A percentile compares a stretch with the other conserved stretches of the same genome.
Conservation (phyloP, 371 early-diverging fungal genomes). For the Mucor velutinosus region DNA sequence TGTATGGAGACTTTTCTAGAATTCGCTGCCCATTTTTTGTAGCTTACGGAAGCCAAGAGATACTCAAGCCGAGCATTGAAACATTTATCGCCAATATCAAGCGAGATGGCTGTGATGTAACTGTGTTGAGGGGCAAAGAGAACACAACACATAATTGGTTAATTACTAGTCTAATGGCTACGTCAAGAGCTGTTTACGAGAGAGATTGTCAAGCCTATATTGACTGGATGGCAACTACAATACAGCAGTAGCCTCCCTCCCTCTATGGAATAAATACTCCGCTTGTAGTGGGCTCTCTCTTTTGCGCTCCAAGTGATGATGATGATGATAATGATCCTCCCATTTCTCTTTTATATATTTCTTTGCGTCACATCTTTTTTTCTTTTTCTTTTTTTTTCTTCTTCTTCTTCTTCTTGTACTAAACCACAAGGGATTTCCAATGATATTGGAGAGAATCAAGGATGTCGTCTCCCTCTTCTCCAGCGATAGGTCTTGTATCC, state of each 20-base stretch:
- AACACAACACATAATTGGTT: conserved; percentile 10
- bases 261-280: background rate
- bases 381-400: background rate
- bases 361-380: background rate
- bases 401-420: background rate
- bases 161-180: conserved; percentile 4
- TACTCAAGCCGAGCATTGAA: conserved; percentile 14
- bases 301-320: background rate
- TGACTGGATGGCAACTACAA: conserved; percentile 6
- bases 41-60: conserved; percentile 16
- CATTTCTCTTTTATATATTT: background rate
- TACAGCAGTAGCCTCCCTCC: background rate
- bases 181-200: conserved; percentile 3
- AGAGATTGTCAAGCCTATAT: conserved; percentile 1
- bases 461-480: conserved; percentile 25
- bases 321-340: background rate
- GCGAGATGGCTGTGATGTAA: background rate
- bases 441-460: conserved; percentile 13
- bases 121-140: conserved; percentile 1
- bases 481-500: conserved; percentile 25
- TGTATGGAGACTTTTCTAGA: conserved; percentile 10
- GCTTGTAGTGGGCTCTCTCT: background rate
- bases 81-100: background rate
- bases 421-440: conserved; percentile 10
- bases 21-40: conserved; percentile 17